A percentile compares a stretch with the other conserved stretches of the same genome.
These are phyloP conservation scores for Capsella rubella DNA, from an alignment of 441 rosid genomes.

Conservation along the genomic window DNA sequence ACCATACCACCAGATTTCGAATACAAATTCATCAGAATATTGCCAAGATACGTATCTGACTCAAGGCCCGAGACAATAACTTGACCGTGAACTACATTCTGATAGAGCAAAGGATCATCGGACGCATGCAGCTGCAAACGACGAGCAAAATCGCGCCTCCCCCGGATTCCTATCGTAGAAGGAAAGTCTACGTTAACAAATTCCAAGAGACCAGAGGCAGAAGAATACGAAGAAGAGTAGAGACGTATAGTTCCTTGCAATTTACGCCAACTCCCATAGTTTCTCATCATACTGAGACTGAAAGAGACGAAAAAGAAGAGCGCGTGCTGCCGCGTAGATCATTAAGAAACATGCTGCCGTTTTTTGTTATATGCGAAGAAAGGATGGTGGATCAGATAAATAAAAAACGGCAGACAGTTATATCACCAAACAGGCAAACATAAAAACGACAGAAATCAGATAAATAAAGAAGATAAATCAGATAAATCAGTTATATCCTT, in stretches of 20 bases:
- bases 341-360: slow-evolving; percentile 29
- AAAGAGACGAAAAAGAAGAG: slow-evolving; percentile 17
- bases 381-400: slow-evolving; percentile 5
- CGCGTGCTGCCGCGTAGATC: neutral
- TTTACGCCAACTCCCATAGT: slow-evolving; percentile 34
- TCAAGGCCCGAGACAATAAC: slow-evolving; percentile 48
- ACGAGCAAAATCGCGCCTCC: slow-evolving; percentile 48
- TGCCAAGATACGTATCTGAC: slow-evolving; percentile 51
- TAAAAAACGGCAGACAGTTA: slow-evolving; percentile 35
- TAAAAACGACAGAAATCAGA: slow-evolving; percentile 5
- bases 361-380: neutral
- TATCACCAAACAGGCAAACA: neutral
- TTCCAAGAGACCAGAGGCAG: slow-evolving; percentile 33
- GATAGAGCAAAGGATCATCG: slow-evolving; percentile 29
- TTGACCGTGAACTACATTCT: slow-evolving; percentile 51
- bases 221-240: slow-evolving; percentile 27
- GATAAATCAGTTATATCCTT: neutral
- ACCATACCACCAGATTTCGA: slow-evolving; percentile 39
- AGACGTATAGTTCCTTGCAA: slow-evolving; percentile 26
- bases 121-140: slow-evolving; percentile 49
- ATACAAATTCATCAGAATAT: slow-evolving; percentile 52
- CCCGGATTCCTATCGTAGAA: slow-evolving; percentile 17
- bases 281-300: slow-evolving; percentile 31
- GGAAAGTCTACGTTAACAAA: slow-evolving; percentile 37
- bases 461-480: no score